A percentile compares a stretch with the other conserved stretches of the same genome.
These are phyloP conservation scores for Chenopodium formosanum DNA, from an alignment of 148 eudicot genomes.

Conservation along the genomic window DNA sequence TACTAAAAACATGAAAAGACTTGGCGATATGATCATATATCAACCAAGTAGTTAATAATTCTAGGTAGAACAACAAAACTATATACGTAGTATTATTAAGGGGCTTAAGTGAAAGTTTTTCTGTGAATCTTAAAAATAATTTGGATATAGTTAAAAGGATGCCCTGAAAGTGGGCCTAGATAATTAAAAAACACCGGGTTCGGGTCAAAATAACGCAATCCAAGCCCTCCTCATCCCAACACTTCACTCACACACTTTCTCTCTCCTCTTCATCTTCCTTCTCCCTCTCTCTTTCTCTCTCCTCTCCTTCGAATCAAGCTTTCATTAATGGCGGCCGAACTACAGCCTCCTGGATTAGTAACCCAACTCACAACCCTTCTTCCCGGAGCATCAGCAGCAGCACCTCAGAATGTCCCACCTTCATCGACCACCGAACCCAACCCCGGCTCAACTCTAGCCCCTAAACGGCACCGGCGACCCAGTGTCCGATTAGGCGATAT, in stretches of 20 bases:
- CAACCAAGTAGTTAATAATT: too few relatives aligned
- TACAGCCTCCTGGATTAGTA: background rate
- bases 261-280: background rate
- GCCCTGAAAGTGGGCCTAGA: too few relatives aligned
- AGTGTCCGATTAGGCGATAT: slow-evolving; percentile 39
- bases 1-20: too few relatives aligned
- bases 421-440: background rate
- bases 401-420: background rate
- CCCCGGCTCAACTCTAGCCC: slow-evolving; percentile 5
- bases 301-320: background rate
- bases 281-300: background rate
- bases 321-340: slow-evolving; percentile 15
- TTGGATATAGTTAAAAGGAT: background rate
- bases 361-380: slow-evolving; percentile 1
- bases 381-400: background rate
- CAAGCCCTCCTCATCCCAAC: background rate
- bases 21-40: too few relatives aligned
- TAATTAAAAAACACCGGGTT: background rate
- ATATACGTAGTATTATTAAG: too few relatives aligned
- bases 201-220: background rate
- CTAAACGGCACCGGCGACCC: slow-evolving; percentile 33
- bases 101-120: too few relatives aligned
- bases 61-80: too few relatives aligned
- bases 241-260: background rate
- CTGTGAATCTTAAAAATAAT: too few relatives aligned